Conservation (phyloP, 805 yeast genomes). For the Barnettozyma wickerhamii region DNA sequence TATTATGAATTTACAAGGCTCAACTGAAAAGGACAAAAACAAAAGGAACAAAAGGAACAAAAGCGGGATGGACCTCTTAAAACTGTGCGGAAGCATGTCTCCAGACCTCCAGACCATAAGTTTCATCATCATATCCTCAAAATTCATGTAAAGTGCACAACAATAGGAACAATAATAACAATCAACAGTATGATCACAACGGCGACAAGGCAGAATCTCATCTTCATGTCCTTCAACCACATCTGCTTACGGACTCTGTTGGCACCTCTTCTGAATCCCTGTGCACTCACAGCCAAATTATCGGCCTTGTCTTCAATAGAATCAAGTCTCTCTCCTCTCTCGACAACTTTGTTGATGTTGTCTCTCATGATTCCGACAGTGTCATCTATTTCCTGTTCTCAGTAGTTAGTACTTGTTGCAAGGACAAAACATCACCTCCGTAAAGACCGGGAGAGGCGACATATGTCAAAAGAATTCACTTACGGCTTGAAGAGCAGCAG, state of each 20-base stretch:
- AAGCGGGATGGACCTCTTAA: background rate
- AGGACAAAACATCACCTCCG: no score
- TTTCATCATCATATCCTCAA: background rate
- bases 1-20: background rate
- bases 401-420: constrained; percentile 25
- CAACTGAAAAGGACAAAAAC: background rate
- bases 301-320: constrained; percentile 91
- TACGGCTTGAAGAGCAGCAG: constrained; percentile 83
- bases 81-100: background rate
- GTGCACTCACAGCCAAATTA: constrained; percentile 86
- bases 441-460: constrained; percentile 32
- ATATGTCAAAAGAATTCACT: constrained; percentile 33
- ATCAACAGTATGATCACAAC: constrained; percentile 77
- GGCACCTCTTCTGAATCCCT: constrained; percentile 94
- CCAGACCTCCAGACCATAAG: background rate
- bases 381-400: constrained; percentile 73
- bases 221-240: constrained; percentile 99
- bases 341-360: constrained; percentile 92
- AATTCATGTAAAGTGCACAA: constrained; percentile 64
- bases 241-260: constrained; percentile 95
- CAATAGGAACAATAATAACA: constrained; percentile 89
- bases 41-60: background rate
- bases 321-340: constrained; percentile 88
- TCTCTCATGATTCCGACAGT: constrained; percentile 98
- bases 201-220: constrained; percentile 85